These are phyloP conservation scores for Aquilaria agallochum DNA, from an alignment of 441 rosid genomes.

Conservation along the genomic window DNA sequence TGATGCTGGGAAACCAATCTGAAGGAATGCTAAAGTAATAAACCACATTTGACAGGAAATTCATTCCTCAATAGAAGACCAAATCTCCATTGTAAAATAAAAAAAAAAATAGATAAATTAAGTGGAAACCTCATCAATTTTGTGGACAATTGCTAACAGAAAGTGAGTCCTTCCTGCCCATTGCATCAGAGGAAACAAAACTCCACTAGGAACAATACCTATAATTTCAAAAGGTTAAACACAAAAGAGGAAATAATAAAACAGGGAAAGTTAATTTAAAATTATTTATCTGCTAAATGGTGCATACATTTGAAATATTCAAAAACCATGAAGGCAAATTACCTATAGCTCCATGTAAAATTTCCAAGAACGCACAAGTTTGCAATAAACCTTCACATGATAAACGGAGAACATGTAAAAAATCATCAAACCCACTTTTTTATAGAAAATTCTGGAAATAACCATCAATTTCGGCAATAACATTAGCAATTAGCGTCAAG, in stretches of 20 bases:
- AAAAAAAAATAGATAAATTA: background rate
- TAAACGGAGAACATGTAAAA: background rate
- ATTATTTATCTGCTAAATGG: background rate
- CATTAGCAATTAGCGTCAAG: background rate
- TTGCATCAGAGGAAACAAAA: slow-evolving; percentile 73
- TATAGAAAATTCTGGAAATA: background rate
- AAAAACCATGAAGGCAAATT: background rate
- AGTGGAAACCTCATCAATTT: slow-evolving; percentile 46
- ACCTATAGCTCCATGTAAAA: slow-evolving; percentile 89
- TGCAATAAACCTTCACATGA: slow-evolving; percentile 58
- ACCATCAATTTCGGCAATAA: slow-evolving; percentile 1
- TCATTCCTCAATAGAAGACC: too few relatives aligned
- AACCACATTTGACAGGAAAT: too few relatives aligned
- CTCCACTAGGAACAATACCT: slow-evolving; percentile 90
- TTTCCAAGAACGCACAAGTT: slow-evolving; percentile 57
- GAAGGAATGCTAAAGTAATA: background rate
- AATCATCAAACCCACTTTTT: too few relatives aligned
- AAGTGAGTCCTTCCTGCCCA: slow-evolving; percentile 84
- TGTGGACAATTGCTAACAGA: slow-evolving; percentile 45
- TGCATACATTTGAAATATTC: background rate
- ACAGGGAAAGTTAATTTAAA: background rate
- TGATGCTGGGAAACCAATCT: background rate
- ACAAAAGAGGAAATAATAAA: background rate
- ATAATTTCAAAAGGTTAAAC: slow-evolving; percentile 4
- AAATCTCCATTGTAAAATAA: too few relatives aligned